Conservation (phyloP, 1,284 basidiomycete genomes). For the Gomphus bonarii region DNA sequence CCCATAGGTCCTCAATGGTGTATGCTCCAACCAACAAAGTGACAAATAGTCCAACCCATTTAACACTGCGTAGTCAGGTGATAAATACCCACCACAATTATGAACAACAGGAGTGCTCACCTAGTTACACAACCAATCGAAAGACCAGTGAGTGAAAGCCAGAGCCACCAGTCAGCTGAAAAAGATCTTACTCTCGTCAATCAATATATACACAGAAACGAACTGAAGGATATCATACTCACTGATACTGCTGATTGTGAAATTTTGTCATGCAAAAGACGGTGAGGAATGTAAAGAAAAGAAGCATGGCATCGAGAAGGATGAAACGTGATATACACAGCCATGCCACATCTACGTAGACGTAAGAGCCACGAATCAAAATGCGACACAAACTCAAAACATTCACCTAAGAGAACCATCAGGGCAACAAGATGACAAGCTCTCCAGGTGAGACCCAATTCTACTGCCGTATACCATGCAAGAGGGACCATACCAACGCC, state of each 20-base stretch:
- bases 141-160: constrained; percentile 83
- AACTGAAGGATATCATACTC: constrained; percentile 22
- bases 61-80: constrained; percentile 51
- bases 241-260: constrained; percentile 92
- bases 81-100: background rate
- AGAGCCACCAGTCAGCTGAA: constrained; percentile 93
- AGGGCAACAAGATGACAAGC: constrained; percentile 87
- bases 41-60: constrained; percentile 94
- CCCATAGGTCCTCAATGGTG: constrained; percentile 97
- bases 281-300: constrained; percentile 97
- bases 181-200: constrained; percentile 53
- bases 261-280: constrained; percentile 94
- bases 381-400: background rate
- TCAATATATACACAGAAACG: constrained; percentile 8
- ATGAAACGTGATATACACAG: constrained; percentile 95
- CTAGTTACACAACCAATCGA: constrained; percentile 95
- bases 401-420: constrained; percentile 85
- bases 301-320: constrained; percentile 93
- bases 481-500: constrained; percentile 94
- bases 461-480: constrained; percentile 94
- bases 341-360: constrained; percentile 79
- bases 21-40: constrained; percentile 92
- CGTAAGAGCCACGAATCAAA: background rate
- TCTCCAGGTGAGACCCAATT: constrained; percentile 85
- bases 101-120: constrained; percentile 25